phyloP scores from a whole-genome alignment of 257 asterid species.

The Linderniella brevidens region DNA sequence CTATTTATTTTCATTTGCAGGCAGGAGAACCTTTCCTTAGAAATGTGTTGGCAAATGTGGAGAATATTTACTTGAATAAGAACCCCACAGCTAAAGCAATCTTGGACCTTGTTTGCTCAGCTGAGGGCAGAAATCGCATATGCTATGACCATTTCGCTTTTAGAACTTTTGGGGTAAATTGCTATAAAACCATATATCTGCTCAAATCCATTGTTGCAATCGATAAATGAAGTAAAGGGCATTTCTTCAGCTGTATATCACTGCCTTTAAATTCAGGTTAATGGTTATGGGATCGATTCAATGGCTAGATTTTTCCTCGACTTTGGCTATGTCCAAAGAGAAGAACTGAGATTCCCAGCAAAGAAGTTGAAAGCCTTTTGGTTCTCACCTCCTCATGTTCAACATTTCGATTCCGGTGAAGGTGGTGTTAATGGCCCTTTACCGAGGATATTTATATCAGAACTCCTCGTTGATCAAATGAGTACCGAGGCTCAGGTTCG shows the following conservation, averaged over 20 bases:
- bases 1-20: slow-evolving; percentile 19
- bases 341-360: slow-evolving; percentile 82
- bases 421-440: slow-evolving; percentile 70
- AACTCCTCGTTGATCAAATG: slow-evolving; percentile 86
- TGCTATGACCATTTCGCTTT: slow-evolving; percentile 90
- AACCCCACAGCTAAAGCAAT: slow-evolving; percentile 80
- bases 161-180: slow-evolving; percentile 65
- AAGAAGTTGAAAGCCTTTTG: slow-evolving; percentile 87
- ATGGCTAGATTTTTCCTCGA: slow-evolving; percentile 65
- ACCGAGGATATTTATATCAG: slow-evolving; percentile 91
- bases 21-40: slow-evolving; percentile 80
- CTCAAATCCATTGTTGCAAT: too few species aligned
- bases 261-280: slow-evolving; percentile 20
- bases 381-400: slow-evolving; percentile 61
- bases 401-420: slow-evolving; percentile 19
- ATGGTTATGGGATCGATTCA: slow-evolving; percentile 80
- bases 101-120: slow-evolving; percentile 61
- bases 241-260: neutral
- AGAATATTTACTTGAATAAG: slow-evolving; percentile 49
- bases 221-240: too few species aligned
- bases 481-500: slow-evolving; percentile 71
- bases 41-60: slow-evolving; percentile 55
- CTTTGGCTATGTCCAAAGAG: slow-evolving; percentile 68
- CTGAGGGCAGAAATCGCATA: slow-evolving; percentile 31
- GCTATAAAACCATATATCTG: neutral